Base-by-base conservation (phyloP, 441 rosid genomes). In the Cnidoscolus chayamansa region DNA sequence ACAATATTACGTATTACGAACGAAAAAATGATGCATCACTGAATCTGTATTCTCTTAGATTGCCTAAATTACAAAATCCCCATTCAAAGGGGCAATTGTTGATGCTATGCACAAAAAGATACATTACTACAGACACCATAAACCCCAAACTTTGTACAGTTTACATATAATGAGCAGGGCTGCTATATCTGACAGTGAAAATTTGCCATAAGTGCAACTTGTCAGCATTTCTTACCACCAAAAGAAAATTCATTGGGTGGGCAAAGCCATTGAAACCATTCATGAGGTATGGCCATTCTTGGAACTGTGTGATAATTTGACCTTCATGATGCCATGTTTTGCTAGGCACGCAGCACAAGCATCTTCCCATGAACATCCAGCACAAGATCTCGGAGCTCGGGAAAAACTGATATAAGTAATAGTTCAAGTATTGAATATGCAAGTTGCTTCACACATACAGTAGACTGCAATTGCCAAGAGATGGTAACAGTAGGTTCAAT, bases 371-470 rank as follows among this genome's bases (percentile, higher is more conserved):
- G 85, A 74, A 93, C 71, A 76, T 85, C 91, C 74, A 83, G 70
- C 72, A 93, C 61, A 55, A 93, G 86, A 73, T 86, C 86, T 43
- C 70, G 84, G 55, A 93, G 82, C 91, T 93, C 98, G 0, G 98
- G 98, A 80, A 93, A 89, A 25, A 91, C 89, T 0, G 98, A 78
- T 63, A 89, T 51, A 45, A 91, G 81, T 58, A 90, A 64, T 59
- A 83, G 84, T 74, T 93, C 98, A 16, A 93, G 85, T 74, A 85
- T 80, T 7, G 81, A 86, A 63, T 85, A 91, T 20, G 92, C 87
- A 51, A 93, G 87, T 84, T 93, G 98, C 87, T 90, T 90, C 79
- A 89, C 80, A 75, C 98, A 93, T 67, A 90, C 72, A 1, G 87
- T 86, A 50, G 97, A 93, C 98, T 93, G 93, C 82, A 71, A 61